Conservation (phyloP, 805 yeast species). For the Ogataea kodamae region DNA sequence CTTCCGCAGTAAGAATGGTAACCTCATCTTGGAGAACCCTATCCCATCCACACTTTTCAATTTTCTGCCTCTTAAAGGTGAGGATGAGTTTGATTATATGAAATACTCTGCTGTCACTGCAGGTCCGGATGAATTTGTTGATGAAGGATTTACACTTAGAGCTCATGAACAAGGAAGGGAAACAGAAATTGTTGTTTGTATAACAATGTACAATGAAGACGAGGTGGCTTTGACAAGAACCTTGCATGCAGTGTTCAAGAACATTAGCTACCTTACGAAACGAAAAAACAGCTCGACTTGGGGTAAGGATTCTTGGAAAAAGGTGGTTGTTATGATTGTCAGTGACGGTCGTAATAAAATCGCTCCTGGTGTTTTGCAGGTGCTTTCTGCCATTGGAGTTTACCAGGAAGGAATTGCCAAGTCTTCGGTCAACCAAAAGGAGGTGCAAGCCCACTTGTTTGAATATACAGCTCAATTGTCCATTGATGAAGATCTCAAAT, state of each 20-base stretch:
- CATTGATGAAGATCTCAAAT: slow-evolving; percentile 81
- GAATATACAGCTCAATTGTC: slow-evolving; percentile 96
- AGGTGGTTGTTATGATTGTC: slow-evolving; percentile 85
- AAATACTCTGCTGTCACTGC: slow-evolving; percentile 96
- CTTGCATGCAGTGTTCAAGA: slow-evolving; percentile 89
- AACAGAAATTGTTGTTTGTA: slow-evolving; percentile 85
- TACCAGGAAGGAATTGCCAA: slow-evolving; percentile 98
- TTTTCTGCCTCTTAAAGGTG: slow-evolving; percentile 81
- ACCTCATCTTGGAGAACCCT: slow-evolving; percentile 88
- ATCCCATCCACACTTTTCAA: slow-evolving; percentile 84
- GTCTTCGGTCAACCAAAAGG: slow-evolving; percentile 85
- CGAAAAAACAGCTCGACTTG: slow-evolving; percentile 81
- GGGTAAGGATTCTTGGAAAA: slow-evolving; percentile 98
- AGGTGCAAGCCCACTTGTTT: slow-evolving; percentile 89
- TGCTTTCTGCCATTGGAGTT: slow-evolving; percentile 91
- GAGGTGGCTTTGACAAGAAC: slow-evolving; percentile 88
- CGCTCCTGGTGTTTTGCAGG: slow-evolving; percentile 77
- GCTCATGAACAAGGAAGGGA: slow-evolving; percentile 86
- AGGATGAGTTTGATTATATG: slow-evolving; percentile 94
- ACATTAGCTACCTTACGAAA: slow-evolving; percentile 80
- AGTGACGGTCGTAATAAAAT: slow-evolving; percentile 94
- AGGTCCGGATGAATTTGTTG: slow-evolving; percentile 80
- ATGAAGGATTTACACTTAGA: slow-evolving; percentile 79
- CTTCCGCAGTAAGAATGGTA: slow-evolving; percentile 72
- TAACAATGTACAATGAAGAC: slow-evolving; percentile 97